phyloP scores from a whole-genome alignment of 768 basidiomycete genomes.

The Suillus weaverae region DNA sequence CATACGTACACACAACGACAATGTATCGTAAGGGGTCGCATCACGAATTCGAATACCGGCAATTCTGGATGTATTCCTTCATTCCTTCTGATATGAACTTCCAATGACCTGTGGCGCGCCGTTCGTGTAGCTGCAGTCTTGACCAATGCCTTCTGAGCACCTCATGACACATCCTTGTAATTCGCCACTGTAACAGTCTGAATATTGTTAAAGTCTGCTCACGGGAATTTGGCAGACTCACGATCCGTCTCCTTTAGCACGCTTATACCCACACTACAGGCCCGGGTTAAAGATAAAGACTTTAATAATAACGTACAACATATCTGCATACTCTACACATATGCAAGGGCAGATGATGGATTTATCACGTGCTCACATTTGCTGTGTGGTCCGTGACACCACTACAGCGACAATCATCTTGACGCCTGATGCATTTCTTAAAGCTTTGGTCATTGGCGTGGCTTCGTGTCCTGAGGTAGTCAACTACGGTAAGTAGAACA shows the following conservation, averaged over 20 bases:
- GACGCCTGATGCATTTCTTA: background rate
- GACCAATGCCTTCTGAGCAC: background rate
- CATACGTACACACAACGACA: no score
- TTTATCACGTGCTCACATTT: background rate
- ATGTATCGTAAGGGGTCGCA: background rate
- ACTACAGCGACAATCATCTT: background rate
- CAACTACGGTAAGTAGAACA: background rate
- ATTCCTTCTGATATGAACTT: background rate
- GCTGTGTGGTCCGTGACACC: background rate
- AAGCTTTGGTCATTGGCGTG: background rate
- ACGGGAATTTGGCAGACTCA: background rate
- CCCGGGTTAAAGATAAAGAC: background rate
- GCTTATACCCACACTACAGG: background rate
- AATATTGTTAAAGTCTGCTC: background rate
- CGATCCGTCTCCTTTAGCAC: background rate
- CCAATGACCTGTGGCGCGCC: background rate
- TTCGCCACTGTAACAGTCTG: background rate
- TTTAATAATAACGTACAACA: background rate
- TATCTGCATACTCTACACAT: background rate
- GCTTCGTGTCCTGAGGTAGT: background rate
- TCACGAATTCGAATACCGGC: background rate
- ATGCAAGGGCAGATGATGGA: background rate
- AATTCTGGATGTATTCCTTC: background rate
- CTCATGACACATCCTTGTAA: background rate
- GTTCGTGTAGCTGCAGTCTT: background rate